A percentile compares a stretch with the other conserved stretches of the same genome.
These are phyloP conservation scores for Athelia psychrophila DNA, from an alignment of 1,284 basidiomycete genomes.

Conservation along the genomic window DNA sequence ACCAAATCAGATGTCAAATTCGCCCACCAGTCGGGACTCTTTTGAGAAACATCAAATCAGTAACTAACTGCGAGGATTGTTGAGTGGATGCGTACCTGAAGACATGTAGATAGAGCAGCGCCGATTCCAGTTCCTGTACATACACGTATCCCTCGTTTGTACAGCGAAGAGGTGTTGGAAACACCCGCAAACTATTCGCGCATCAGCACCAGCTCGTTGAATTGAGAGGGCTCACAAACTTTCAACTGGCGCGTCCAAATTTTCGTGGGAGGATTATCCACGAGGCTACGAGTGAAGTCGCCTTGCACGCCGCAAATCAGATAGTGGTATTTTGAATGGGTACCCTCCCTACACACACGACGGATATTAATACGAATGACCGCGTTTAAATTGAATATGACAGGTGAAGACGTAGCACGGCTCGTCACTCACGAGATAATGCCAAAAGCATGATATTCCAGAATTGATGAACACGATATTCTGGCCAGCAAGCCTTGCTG, in stretches of 20 bases:
- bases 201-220: too few species aligned
- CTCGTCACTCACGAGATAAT: constrained; percentile 44
- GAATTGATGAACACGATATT: constrained; percentile 50
- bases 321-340: constrained; percentile 69
- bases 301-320: constrained; percentile 78
- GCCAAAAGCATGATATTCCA: constrained; percentile 65
- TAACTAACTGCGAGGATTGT: too few species aligned
- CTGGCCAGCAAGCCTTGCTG: constrained; percentile 59
- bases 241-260: constrained; percentile 75
- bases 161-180: constrained; percentile 72
- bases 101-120: constrained; percentile 69
- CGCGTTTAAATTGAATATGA: too few species aligned
- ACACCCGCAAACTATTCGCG: constrained; percentile 65
- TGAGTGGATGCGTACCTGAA: too few species aligned
- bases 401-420: neutral
- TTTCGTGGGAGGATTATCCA: constrained; percentile 61
- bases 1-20: neutral
- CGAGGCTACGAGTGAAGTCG: constrained; percentile 70
- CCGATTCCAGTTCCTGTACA: constrained; percentile 79
- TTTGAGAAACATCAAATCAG: neutral
- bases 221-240: too few species aligned
- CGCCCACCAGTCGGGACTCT: neutral
- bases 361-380: too few species aligned
- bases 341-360: constrained; percentile 73
- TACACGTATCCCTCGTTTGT: constrained; percentile 72